Evolutionary conservation across 2,329 filamentous ascomycete genomes (phyloP).

Genomic region (Endothia cerciana): DNA sequence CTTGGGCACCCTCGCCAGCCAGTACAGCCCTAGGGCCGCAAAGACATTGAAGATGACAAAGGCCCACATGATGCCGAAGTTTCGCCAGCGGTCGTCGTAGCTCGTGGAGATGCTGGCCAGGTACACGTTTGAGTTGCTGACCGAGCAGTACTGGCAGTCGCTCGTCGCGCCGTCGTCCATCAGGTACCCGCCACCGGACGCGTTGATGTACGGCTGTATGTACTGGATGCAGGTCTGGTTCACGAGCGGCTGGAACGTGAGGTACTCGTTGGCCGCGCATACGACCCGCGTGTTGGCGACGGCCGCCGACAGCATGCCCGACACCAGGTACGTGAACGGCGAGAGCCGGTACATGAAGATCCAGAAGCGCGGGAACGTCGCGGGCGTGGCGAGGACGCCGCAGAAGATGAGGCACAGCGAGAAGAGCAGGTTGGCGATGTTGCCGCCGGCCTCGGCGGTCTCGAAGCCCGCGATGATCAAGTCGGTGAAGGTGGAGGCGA

Average conservation of each 20-base stretch:
- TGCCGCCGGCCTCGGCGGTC: conserved; percentile 68
- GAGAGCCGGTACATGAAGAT: conserved; percentile 73
- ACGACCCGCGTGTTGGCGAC: conserved; percentile 62
- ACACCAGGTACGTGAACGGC: conserved; percentile 74
- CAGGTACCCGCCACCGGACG: conserved; percentile 54
- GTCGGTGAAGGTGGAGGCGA: conserved; percentile 68
- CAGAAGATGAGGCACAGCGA: conserved; percentile 69
- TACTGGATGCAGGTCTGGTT: conserved; percentile 61
- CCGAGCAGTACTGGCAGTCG: conserved; percentile 31
- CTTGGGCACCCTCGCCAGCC: conserved; percentile 45
- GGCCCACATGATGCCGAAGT: conserved; percentile 55
- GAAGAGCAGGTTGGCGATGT: conserved; percentile 68
- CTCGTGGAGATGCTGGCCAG: conserved; percentile 43
- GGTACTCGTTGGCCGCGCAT: conserved; percentile 68
- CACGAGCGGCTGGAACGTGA: conserved; percentile 61
- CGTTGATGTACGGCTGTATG: conserved; percentile 50
- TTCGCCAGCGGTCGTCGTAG: conserved; percentile 55
- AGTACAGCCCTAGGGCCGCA: conserved; percentile 53
- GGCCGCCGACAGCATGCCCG: conserved; percentile 65
- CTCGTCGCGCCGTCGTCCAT: conserved; percentile 43
- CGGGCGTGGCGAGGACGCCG: conserved; percentile 63
- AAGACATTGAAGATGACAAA: conserved; percentile 54
- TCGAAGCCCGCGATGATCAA: conserved; percentile 67
- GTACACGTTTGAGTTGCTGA: conserved; percentile 41
- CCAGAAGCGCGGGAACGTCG: conserved; percentile 69